These are phyloP conservation scores for Russula foetens DNA, from an alignment of 768 basidiomycete species.

Conservation along the genomic window DNA sequence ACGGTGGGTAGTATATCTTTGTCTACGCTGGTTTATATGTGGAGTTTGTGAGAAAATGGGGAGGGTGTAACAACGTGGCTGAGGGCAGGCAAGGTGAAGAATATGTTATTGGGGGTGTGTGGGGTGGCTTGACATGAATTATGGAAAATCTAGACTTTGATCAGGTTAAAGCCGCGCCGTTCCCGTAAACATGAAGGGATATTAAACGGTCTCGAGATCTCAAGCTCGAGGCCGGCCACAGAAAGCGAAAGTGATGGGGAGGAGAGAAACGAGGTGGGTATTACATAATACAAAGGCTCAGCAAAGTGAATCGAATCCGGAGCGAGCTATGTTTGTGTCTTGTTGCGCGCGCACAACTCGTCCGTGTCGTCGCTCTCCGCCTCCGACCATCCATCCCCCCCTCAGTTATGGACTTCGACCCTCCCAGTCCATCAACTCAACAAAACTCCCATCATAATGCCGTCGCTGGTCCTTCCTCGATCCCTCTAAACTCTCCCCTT, in stretches of 20 bases:
- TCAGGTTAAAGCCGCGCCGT: background rate
- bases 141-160: conserved; percentile 2
- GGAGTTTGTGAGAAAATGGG: background rate
- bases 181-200: background rate
- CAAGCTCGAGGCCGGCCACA: too few species aligned
- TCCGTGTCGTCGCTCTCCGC: conserved; percentile 6
- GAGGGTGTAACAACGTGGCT: conserved; percentile 5
- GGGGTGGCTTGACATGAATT: background rate
- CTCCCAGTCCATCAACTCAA: conserved; percentile 12
- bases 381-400: conserved; percentile 13
- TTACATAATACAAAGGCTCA: background rate
- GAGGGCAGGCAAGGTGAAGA: conserved; percentile 2
- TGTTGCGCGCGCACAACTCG: conserved; percentile 1
- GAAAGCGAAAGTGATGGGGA: too few species aligned
- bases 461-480: conserved; percentile 53
- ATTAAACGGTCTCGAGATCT: too few species aligned
- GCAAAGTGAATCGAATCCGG: conserved; percentile 4
- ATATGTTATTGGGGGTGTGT: background rate
- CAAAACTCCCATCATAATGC: conserved; percentile 35
- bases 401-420: conserved; percentile 23
- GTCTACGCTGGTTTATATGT: background rate
- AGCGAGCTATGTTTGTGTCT: background rate
- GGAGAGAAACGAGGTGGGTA: background rate
- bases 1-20: background rate
- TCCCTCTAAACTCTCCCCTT: conserved; percentile 27